Evolutionary conservation across 148 eudicot genomes (phyloP).

Genomic region (Rhododendron ferrugineum): DNA sequence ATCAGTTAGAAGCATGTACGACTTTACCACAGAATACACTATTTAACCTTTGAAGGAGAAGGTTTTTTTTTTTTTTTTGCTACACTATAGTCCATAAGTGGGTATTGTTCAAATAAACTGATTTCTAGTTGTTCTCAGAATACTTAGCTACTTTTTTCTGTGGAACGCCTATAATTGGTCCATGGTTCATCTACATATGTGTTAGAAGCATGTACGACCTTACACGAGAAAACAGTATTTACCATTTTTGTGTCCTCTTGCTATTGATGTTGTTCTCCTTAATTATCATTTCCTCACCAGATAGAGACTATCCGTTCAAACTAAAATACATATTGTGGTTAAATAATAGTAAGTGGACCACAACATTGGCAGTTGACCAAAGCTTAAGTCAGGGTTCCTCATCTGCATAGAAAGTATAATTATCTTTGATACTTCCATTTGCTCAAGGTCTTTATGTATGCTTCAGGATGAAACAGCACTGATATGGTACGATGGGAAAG

Average conservation of each 20-base stretch:
- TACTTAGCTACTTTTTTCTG: neutral
- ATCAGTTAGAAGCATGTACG: neutral
- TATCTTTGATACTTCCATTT: neutral
- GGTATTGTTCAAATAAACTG: neutral
- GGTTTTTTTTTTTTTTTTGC: neutral
- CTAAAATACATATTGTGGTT: neutral
- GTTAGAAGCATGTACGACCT: neutral
- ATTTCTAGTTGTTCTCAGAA: neutral
- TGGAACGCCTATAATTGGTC: neutral
- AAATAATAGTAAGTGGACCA: neutral
- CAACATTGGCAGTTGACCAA: neutral
- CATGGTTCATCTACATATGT: neutral
- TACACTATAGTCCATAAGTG: neutral
- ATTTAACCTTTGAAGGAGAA: neutral
- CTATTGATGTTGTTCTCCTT: neutral
- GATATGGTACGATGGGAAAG: constrained; percentile 62
- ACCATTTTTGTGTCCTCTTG: neutral
- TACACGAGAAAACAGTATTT: neutral
- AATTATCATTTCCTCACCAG: neutral
- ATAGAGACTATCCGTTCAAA: neutral
- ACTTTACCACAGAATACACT: neutral
- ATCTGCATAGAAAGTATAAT: neutral
- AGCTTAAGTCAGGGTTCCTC: neutral
- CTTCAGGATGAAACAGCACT: constrained; percentile 72
- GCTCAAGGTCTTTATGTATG: neutral